Conservation (phyloP, 2,329 filamentous ascomycete species). For the Aureobasidium sp. region DNA sequence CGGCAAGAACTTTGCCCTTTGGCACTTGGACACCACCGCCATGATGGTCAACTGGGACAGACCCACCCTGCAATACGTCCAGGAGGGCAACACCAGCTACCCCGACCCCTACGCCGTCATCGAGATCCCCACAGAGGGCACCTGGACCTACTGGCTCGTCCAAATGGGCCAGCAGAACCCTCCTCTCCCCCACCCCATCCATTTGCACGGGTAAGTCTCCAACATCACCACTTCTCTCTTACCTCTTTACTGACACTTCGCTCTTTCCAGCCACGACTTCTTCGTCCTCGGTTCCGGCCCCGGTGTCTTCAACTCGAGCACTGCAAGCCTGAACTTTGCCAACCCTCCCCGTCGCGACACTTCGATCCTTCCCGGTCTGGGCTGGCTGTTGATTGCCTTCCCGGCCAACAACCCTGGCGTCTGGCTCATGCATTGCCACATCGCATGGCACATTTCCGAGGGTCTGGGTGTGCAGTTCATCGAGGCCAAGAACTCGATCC, state of each 20-base stretch:
- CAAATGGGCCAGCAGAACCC: conserved; percentile 27
- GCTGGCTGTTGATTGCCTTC: conserved; percentile 46
- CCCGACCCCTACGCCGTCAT: conserved; percentile 35
- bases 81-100: conserved; percentile 36
- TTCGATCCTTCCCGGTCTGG: conserved; percentile 38
- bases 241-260: neutral
- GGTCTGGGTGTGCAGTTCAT: conserved; percentile 51
- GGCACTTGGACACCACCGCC: conserved; percentile 28
- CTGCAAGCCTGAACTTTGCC: conserved; percentile 27
- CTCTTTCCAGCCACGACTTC: conserved; percentile 31
- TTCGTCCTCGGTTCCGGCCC: conserved; percentile 27
- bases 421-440: conserved; percentile 43
- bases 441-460: conserved; percentile 56
- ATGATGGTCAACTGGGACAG: conserved; percentile 39
- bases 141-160: conserved; percentile 45
- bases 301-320: conserved; percentile 25
- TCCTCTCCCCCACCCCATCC: conserved; percentile 4
- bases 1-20: conserved; percentile 33
- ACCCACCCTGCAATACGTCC: conserved; percentile 40
- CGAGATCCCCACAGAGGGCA: conserved; percentile 30
- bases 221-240: neutral
- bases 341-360: conserved; percentile 47
- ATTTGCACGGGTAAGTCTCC: neutral
- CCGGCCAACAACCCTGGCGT: conserved; percentile 44
- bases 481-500: conserved; percentile 34